Conservation (phyloP, 1,139 yeast species). For the Kodamaea sp. region DNA sequence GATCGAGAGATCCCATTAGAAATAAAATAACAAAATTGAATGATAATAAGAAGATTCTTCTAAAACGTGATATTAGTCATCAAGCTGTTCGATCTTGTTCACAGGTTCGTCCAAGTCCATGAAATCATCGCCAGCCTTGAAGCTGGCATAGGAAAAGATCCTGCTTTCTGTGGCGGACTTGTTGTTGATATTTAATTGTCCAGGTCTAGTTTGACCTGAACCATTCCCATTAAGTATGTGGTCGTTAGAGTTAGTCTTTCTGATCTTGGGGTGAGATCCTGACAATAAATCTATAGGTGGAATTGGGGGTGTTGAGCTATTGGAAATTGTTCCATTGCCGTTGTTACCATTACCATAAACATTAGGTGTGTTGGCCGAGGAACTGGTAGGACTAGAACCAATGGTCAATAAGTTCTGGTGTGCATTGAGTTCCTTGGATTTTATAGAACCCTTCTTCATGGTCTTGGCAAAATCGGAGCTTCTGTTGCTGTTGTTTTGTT, state of each 20-base stretch:
- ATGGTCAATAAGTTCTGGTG: slow-evolving; percentile 18
- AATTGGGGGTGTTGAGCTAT: slow-evolving; percentile 17
- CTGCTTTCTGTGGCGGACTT: slow-evolving; percentile 41
- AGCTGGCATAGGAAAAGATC: slow-evolving; percentile 13
- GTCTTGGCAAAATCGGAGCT: slow-evolving; percentile 51
- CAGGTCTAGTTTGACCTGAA: slow-evolving; percentile 27
- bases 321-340: slow-evolving; percentile 14
- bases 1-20: too few species aligned
- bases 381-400: slow-evolving; percentile 19
- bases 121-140: slow-evolving; percentile 10
- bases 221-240: slow-evolving; percentile 12
- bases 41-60: background rate
- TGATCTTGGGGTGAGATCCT: slow-evolving; percentile 20
- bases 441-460: slow-evolving; percentile 40
- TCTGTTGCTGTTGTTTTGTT: slow-evolving; percentile 48
- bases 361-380: slow-evolving; percentile 10
- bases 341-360: slow-evolving; percentile 9
- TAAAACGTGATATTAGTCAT: slow-evolving; percentile 1
- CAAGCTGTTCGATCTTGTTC: slow-evolving; percentile 16
- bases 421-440: slow-evolving; percentile 24
- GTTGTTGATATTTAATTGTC: slow-evolving; percentile 29
- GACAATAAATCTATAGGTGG: slow-evolving; percentile 6
- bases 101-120: slow-evolving; percentile 19
- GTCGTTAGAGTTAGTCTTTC: slow-evolving; percentile 33
- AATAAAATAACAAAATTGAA: too few species aligned